phyloP scores from a whole-genome alignment of 192 early-diverging fungal genomes.

The Mortierella claussenii region DNA sequence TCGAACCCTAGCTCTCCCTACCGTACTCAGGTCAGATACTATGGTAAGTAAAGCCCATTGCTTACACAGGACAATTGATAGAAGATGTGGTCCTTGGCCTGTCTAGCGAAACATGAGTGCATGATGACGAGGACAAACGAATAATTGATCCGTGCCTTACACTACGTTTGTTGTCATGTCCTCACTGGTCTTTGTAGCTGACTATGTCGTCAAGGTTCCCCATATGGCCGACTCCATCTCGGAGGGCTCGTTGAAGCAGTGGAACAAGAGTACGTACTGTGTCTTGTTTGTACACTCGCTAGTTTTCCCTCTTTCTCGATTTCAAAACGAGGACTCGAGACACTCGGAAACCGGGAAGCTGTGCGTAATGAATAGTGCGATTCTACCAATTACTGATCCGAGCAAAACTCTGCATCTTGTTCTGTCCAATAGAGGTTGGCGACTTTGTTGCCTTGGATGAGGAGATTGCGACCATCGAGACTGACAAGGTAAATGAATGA shows the following conservation, averaged over 20 bases:
- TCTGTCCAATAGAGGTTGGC: constrained; percentile 79
- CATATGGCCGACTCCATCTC: constrained; percentile 99
- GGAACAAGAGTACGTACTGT: constrained; percentile 91
- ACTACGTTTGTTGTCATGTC: background rate
- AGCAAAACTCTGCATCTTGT: background rate
- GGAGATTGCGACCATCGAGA: constrained; percentile 97
- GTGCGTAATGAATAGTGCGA: constrained; percentile 7
- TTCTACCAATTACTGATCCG: background rate
- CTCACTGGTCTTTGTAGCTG: constrained; percentile 58
- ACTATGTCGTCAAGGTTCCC: constrained; percentile 92
- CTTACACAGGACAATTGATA: background rate
- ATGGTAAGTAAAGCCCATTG: constrained; percentile 23
- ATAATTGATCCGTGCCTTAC: constrained; percentile 9
- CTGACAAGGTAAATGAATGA: constrained; percentile 96
- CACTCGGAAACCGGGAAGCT: too few relatives aligned
- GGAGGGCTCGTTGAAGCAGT: constrained; percentile 95
- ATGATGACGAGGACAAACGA: constrained; percentile 2
- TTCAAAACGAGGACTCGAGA: too few relatives aligned
- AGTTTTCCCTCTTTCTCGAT: too few relatives aligned
- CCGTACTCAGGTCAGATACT: constrained; percentile 49
- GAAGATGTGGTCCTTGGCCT: background rate
- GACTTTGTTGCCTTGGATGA: constrained; percentile 96
- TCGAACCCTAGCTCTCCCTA: constrained; percentile 36
- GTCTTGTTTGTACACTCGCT: too few relatives aligned
- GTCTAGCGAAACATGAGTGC: background rate